Evolutionary conservation across 164 flowering plant genomes (phyloP).

Genomic region (Hamamelis virginiana): DNA sequence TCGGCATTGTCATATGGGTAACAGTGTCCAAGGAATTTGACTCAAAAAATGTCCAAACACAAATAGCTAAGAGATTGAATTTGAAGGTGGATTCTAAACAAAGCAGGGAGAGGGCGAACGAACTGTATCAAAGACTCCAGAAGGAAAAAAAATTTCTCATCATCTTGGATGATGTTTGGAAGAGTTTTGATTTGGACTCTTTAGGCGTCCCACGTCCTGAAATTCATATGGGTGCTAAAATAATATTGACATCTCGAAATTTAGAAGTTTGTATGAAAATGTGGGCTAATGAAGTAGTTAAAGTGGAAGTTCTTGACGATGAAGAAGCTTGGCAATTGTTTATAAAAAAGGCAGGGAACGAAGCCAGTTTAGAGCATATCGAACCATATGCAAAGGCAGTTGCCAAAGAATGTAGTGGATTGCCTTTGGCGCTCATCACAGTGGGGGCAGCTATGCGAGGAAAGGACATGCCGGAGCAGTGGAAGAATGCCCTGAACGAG

Average conservation of each 20-base stretch:
- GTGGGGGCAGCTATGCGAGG: slow-evolving; percentile 5
- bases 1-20: too few relatives aligned
- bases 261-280: too few relatives aligned
- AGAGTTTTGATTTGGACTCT: too few relatives aligned
- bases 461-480: not conserved
- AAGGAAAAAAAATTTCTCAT: too few relatives aligned
- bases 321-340: slow-evolving; percentile 16
- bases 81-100: too few relatives aligned
- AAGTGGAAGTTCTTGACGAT: not conserved
- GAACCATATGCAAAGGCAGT: not conserved
- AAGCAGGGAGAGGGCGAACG: too few relatives aligned
- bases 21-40: too few relatives aligned
- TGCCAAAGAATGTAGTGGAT: slow-evolving; percentile 6
- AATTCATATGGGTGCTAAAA: too few relatives aligned
- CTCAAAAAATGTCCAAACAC: too few relatives aligned
- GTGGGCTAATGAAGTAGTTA: not conserved
- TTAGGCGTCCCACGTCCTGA: not conserved
- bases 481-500: slow-evolving; percentile 4
- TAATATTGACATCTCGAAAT: too few relatives aligned
- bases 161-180: too few relatives aligned
- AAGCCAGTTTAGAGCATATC: not conserved
- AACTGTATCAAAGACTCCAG: too few relatives aligned
- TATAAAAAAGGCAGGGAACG: not conserved
- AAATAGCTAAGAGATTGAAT: not conserved
- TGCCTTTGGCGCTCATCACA: slow-evolving; percentile 2